These are phyloP conservation scores for Daldinia grandis DNA, from an alignment of 495 filamentous ascomycete species.

Conservation along the genomic window DNA sequence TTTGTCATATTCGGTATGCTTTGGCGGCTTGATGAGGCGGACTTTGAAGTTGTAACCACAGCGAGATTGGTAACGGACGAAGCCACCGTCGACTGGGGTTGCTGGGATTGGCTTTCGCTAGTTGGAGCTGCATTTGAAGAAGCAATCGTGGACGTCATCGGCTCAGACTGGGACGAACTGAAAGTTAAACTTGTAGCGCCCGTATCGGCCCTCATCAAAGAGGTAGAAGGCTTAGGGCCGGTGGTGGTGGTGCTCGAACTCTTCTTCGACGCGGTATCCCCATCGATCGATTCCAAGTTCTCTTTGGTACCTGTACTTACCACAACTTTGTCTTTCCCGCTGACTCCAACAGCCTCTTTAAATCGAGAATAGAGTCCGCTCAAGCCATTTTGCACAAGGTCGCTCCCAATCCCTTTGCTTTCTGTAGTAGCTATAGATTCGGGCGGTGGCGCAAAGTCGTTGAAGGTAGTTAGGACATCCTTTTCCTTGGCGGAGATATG, in stretches of 20 bases:
- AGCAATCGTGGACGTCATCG: slow-evolving; percentile 47
- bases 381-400: slow-evolving; percentile 79
- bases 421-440: slow-evolving; percentile 64
- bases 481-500: slow-evolving; percentile 84
- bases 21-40: slow-evolving; percentile 56
- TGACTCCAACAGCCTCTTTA: slow-evolving; percentile 75
- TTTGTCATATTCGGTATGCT: slow-evolving; percentile 60
- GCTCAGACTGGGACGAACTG: slow-evolving; percentile 49
- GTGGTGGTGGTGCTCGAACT: slow-evolving; percentile 50
- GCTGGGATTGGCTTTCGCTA: slow-evolving; percentile 48
- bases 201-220: slow-evolving; percentile 48
- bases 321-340: slow-evolving; percentile 65
- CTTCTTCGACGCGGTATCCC: slow-evolving; percentile 50
- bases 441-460: slow-evolving; percentile 76
- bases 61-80: slow-evolving; percentile 63
- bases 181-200: slow-evolving; percentile 48
- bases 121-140: slow-evolving; percentile 49
- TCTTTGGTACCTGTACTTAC: slow-evolving; percentile 14
- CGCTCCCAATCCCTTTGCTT: slow-evolving; percentile 71
- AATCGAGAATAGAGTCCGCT: slow-evolving; percentile 87
- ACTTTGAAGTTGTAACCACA: slow-evolving; percentile 56
- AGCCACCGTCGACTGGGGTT: slow-evolving; percentile 61
- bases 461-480: slow-evolving; percentile 83
- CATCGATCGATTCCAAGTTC: slow-evolving; percentile 48
- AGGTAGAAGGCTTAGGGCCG: slow-evolving; percentile 49